Base-by-base conservation (phyloP, 106 monocot species). In the Allium sativum region DNA sequence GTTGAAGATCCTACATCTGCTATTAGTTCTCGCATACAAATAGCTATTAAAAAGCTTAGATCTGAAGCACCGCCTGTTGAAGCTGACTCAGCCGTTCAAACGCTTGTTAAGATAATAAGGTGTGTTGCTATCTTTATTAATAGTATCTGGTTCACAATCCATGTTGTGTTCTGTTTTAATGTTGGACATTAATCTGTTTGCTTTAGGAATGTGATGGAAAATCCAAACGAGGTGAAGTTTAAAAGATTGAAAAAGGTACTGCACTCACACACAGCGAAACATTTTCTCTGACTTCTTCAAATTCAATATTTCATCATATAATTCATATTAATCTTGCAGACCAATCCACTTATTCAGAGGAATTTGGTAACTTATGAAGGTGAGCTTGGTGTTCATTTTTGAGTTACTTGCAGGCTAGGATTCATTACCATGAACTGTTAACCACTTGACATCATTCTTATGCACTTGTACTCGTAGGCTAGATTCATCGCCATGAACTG, bases 51-150 rank as follows among this genome's bases (percentile, higher is more conserved):
- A 44, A 71, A 51, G 62, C 74, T 98, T 18, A 73, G 74, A 65
- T 77, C 63, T 51, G 84, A 98, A 70, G 67, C 65, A 56, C 62
- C 83, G 43, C 75, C 87, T 46, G 52, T 16, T 42, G 68, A 76
- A 52, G 78, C 83, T 22, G 16, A 71, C 31, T 71, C 83, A 10
- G 75, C 68, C 10, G 65, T 98, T 48, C 79, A 88, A 56, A 91
- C 85, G 14, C 82, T 98, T 17, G 76, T 78, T 43, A 92, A 91
- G 58, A 98, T 98, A 21, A 84, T 98, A 70, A 88, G 82, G 93
- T 89, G 40, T 52, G 46, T 0, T 40, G 44, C 1, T n/a, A 21
- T 48, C 31, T 5, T 31, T 31, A 31, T 31, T 31, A 31, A 31
- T 31, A 1, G 31, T 31, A 31, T 31, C 5, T 31, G 31, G 2